Conservation (phyloP, 177 flowering plant genomes). For the Tripterygium wilfordii region DNA sequence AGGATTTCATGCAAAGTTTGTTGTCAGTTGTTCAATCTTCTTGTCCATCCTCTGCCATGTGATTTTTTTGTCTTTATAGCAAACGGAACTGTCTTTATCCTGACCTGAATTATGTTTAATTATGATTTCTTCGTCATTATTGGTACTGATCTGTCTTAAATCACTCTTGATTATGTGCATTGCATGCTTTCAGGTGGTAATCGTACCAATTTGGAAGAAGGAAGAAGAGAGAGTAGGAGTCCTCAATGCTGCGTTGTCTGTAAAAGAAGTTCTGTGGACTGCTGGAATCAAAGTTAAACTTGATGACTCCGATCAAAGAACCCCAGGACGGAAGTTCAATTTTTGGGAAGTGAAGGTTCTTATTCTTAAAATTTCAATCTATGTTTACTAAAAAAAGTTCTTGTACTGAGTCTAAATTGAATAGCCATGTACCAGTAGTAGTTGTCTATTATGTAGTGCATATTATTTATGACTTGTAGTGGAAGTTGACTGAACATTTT, state of each 20-base stretch:
- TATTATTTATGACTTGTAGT: not conserved
- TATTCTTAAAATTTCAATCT: no score
- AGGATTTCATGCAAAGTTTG: no score
- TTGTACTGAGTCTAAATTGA: not conserved
- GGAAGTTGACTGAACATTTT: not conserved
- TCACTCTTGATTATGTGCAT: not conserved
- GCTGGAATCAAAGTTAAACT: slow-evolving; percentile 78
- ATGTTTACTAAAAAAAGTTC: no score
- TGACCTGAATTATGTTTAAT: no score
- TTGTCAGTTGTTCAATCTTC: no score
- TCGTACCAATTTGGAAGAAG: slow-evolving; percentile 93
- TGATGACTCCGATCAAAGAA: slow-evolving; percentile 87
- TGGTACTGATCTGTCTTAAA: no score
- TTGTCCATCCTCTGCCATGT: no score
- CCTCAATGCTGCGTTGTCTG: slow-evolving; percentile 65
- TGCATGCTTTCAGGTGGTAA: slow-evolving; percentile 51
- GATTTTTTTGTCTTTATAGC: no score
- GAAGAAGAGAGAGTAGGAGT: slow-evolving; percentile 62
- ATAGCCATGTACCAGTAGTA: not conserved
- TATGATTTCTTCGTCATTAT: no score
- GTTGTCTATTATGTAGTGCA: not conserved
- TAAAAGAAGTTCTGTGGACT: slow-evolving; percentile 41
- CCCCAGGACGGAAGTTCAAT: slow-evolving; percentile 99
- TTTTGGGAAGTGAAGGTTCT: slow-evolving; percentile 99
- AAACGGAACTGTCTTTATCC: no score